phyloP scores from a whole-genome alignment of 129 eudicot species.

The Arctium lappa region DNA sequence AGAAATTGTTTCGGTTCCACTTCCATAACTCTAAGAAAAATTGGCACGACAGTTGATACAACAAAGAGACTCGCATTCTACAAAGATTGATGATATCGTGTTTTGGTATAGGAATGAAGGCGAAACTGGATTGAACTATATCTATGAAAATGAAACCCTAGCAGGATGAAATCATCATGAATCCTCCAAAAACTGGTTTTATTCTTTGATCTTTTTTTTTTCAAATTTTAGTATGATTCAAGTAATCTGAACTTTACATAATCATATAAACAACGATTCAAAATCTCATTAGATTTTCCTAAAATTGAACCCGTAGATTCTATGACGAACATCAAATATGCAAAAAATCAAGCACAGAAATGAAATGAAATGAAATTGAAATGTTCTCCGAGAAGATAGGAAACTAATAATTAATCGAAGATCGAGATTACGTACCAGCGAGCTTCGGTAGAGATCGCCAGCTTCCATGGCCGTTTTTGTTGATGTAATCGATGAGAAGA shows the following conservation, averaged over 20 bases:
- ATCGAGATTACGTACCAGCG: constrained; percentile 50
- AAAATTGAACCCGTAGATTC: neutral
- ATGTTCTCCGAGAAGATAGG: neutral
- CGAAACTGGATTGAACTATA: neutral
- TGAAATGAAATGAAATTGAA: neutral
- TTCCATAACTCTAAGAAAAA: no score
- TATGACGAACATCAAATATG: neutral
- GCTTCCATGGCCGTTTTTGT: constrained; percentile 71
- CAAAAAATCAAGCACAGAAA: neutral
- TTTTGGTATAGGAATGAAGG: neutral
- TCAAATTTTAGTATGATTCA: neutral
- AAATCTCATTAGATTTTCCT: neutral
- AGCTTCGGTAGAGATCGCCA: constrained; percentile 91
- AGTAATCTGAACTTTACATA: neutral
- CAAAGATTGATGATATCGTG: neutral
- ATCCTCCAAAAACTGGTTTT: neutral
- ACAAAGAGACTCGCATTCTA: no score
- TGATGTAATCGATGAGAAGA: constrained; percentile 46
- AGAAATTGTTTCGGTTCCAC: no score
- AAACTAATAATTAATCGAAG: neutral
- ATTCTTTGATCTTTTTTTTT: neutral
- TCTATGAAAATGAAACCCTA: neutral
- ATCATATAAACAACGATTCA: neutral
- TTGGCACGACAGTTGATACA: no score
- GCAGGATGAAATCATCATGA: neutral